These are phyloP conservation scores for Podospora conica DNA, from an alignment of 495 filamentous ascomycete genomes.

Conservation along the genomic window DNA sequence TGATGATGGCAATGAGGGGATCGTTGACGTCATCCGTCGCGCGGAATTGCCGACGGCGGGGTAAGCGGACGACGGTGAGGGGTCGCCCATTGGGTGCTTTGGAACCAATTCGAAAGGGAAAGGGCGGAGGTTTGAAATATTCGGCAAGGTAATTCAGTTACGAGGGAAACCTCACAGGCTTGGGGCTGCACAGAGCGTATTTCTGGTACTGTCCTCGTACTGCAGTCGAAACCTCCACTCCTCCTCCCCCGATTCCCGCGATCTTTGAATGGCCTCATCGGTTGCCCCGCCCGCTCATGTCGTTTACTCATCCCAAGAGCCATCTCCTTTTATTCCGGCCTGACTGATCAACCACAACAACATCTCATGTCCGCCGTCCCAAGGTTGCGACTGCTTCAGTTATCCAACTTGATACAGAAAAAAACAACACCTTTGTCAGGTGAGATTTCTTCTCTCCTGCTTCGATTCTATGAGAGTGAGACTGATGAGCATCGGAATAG, in stretches of 20 bases:
- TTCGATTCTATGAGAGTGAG: neutral
- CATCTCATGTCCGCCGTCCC: constrained; percentile 17
- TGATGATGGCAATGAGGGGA: neutral
- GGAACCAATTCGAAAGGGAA: neutral
- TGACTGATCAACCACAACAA: constrained; percentile 13
- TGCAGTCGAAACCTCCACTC: neutral
- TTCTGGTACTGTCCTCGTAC: neutral
- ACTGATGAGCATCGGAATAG: neutral
- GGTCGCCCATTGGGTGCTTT: too few species aligned
- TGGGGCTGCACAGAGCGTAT: neutral
- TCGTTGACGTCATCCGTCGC: neutral
- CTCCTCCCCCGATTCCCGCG: neutral
- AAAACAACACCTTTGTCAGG: constrained; percentile 2
- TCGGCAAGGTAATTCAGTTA: neutral
- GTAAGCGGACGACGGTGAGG: too few species aligned
- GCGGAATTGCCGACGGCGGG: neutral
- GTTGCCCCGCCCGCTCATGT: constrained; percentile 3
- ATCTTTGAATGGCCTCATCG: constrained; percentile 1
- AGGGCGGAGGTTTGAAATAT: neutral
- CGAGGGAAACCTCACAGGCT: neutral
- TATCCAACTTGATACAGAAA: constrained; percentile 9
- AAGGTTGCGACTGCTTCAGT: constrained; percentile 10
- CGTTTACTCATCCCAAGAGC: neutral
- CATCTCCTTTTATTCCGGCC: neutral
- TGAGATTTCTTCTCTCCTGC: neutral